Evolutionary conservation across 179 eudicot species (phyloP).

Genomic region (Silene coronaria): DNA sequence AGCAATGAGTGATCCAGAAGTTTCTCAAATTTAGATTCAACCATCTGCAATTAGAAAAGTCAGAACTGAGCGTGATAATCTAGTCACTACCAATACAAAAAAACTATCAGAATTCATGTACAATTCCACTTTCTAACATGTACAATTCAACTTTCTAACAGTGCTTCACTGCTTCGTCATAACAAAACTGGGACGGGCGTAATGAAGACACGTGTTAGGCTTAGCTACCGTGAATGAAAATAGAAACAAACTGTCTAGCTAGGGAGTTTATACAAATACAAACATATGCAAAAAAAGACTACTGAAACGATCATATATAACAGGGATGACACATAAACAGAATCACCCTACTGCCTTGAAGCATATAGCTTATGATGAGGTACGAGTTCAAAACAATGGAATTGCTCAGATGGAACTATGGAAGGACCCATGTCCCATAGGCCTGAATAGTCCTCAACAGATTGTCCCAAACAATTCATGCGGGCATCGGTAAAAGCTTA

Average conservation of each 20-base stretch:
- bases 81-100: not conserved
- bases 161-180: not conserved
- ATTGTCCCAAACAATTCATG: not conserved
- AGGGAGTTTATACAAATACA: not conserved
- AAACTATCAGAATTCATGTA: not conserved
- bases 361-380: not conserved
- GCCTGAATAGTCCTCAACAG: not conserved
- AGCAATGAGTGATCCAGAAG: conserved; percentile 68
- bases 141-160: not conserved
- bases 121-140: not conserved
- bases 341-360: not conserved
- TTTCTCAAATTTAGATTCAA: conserved; percentile 68
- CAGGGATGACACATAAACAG: not conserved
- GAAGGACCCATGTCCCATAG: too few relatives aligned
- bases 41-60: conserved; percentile 51
- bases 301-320: not conserved
- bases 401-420: not conserved
- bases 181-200: not conserved
- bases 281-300: not conserved
- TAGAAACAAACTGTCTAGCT: not conserved
- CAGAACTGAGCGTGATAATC: conserved; percentile 1
- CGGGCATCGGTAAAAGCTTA: not conserved
- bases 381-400: not conserved
- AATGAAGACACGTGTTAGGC: not conserved
- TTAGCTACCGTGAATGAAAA: not conserved